Base-by-base conservation (phyloP, 2,329 filamentous ascomycete genomes). In the Trichoderma cornu-damae region DNA sequence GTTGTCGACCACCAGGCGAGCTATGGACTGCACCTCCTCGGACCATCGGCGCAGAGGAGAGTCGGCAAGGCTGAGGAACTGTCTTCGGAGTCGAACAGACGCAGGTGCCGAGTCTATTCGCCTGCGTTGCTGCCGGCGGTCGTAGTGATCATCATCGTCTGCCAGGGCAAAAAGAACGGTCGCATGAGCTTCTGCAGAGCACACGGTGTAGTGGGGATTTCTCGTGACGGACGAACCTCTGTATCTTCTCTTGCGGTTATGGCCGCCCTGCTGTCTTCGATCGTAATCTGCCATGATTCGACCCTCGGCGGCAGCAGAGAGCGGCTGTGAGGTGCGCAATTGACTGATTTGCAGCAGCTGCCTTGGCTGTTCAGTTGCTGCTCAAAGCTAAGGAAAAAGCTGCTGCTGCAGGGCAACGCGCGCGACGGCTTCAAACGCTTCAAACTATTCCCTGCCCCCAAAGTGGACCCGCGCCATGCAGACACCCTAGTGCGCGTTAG, bases 1-100 rank as follows among this genome's bases (percentile, higher is more conserved):
- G 72, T 95, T 88, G 43, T 96, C 90, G 30, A 86, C 81, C 14
- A 96, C 83, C 48, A 87, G 82, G 66, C 86, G 88, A 30, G 89
- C 89, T 65, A 95, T 87, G 50, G 80, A 79, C 58, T 82, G 79
- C 35, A 90, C 84, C 69, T 94, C 89, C 64, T 95, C 89, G 67
- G 91, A 85, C 70, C 88, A 89, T 66, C 84, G 82, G 65, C 87
- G 85, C 66, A 91, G 77, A 58, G 89, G 86, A 66, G 88, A 90
- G 74, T 96, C 91, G 61, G 90, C 90, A 65, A 96, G 85, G 57
- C 83, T 80, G 51, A 95, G 78, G 48, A 96, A 80, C 72, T 93
- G 88, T 67, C 87, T 88, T 64, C 90, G 86, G 61, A 96, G 78
- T 62, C 85, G 86, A 49, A 86, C 83, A 30, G 84, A 81, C 12